Percentiles rank a stretch among this genome's conserved stretches.
Evolutionary conservation across 1,284 basidiomycete species (phyloP).

Genomic region (Omphalotus olearius): DNA sequence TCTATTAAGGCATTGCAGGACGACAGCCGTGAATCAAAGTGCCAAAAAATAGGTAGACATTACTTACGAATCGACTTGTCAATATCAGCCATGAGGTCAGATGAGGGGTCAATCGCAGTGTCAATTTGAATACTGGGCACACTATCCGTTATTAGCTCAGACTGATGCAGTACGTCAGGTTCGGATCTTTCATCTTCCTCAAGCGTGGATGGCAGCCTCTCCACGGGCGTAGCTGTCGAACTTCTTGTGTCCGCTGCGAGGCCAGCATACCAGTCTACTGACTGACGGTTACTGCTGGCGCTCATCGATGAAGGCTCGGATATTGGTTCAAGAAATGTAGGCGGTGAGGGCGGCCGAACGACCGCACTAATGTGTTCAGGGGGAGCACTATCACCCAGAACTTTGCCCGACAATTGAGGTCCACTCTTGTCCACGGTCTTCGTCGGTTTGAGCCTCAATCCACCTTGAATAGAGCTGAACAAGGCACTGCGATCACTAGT

Average conservation of each 20-base stretch:
- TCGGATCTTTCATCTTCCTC: constrained; percentile 40
- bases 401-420: constrained; percentile 65
- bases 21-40: neutral
- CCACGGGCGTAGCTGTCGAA: constrained; percentile 25
- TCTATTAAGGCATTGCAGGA: constrained; percentile 32
- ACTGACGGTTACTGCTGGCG: constrained; percentile 60
- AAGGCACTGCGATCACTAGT: constrained; percentile 66
- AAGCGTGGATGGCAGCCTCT: constrained; percentile 49
- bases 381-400: constrained; percentile 76
- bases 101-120: constrained; percentile 20
- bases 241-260: constrained; percentile 70
- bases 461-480: constrained; percentile 80
- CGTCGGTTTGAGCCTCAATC: constrained; percentile 71
- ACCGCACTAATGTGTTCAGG: constrained; percentile 62
- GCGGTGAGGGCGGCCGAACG: constrained; percentile 38
- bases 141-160: constrained; percentile 22
- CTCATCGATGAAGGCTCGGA: constrained; percentile 27
- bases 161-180: constrained; percentile 24
- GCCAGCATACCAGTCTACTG: constrained; percentile 89
- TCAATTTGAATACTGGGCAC: constrained; percentile 58
- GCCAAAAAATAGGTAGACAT: neutral
- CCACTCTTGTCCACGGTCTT: constrained; percentile 84
- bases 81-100: constrained; percentile 72
- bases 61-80: constrained; percentile 62
- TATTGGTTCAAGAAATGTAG: constrained; percentile 9